These are phyloP conservation scores for Cryphonectria naterciae DNA, from an alignment of 2,329 filamentous ascomycete genomes.

Conservation along the genomic window DNA sequence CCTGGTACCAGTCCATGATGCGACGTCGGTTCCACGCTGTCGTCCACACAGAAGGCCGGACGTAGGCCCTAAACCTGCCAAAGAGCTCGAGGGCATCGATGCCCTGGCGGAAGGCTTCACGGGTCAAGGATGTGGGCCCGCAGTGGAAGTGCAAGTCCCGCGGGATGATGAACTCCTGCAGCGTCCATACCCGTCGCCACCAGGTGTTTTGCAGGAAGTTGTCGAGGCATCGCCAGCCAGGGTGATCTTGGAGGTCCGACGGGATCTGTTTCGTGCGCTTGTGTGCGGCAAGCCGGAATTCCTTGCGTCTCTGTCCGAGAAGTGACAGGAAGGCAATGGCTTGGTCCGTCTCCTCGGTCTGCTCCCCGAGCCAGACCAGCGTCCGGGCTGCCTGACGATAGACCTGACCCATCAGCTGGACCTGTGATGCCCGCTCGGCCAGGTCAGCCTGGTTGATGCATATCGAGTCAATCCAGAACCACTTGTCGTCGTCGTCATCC, in stretches of 20 bases:
- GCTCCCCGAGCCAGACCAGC: slow-evolving; percentile 20
- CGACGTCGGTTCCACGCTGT: slow-evolving; percentile 22
- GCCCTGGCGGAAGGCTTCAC: slow-evolving; percentile 10
- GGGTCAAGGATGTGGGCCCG: slow-evolving; percentile 10
- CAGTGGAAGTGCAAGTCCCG: slow-evolving; percentile 20
- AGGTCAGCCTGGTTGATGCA: slow-evolving; percentile 23
- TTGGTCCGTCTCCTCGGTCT: slow-evolving; percentile 3
- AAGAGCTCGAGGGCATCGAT: slow-evolving; percentile 19
- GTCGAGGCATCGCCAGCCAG: slow-evolving; percentile 16
- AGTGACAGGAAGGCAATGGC: slow-evolving; percentile 14
- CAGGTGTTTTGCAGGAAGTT: slow-evolving; percentile 5
- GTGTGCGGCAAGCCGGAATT: slow-evolving; percentile 9
- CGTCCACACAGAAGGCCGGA: slow-evolving; percentile 5
- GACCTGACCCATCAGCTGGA: slow-evolving; percentile 23
- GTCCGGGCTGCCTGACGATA: slow-evolving; percentile 17
- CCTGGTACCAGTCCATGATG: slow-evolving; percentile 21
- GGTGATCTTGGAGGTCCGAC: slow-evolving; percentile 9
- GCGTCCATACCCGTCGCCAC: slow-evolving; percentile 25
- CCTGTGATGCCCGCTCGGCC: slow-evolving; percentile 21
- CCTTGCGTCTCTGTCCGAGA: slow-evolving; percentile 12
- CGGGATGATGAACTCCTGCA: slow-evolving; percentile 22
- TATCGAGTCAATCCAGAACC: slow-evolving; percentile 27
- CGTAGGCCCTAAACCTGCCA: not conserved
- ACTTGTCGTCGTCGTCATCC: not conserved
- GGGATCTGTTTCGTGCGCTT: slow-evolving; percentile 12